Evolutionary conservation across 2,329 filamentous ascomycete genomes (phyloP).

Genomic region (Pseudopithomyces chartarum): DNA sequence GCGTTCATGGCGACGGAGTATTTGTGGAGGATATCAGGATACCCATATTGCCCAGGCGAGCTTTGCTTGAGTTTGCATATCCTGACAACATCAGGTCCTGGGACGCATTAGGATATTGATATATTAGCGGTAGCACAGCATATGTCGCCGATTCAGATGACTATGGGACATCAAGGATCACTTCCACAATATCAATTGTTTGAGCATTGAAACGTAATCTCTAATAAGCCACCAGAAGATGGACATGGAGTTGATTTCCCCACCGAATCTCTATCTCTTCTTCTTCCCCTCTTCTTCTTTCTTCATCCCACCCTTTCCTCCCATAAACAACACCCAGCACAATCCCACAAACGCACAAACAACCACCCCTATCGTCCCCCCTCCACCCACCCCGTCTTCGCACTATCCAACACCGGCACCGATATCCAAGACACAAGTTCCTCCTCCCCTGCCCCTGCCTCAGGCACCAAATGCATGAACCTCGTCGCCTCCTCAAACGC

Average conservation of each 20-base stretch:
- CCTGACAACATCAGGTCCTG: no score
- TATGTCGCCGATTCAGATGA: no score
- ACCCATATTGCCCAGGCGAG: neutral
- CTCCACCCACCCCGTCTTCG: constrained; percentile 45
- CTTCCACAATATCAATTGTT: no score
- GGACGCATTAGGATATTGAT: no score
- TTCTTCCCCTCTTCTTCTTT: constrained; percentile 3
- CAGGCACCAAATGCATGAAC: constrained; percentile 72
- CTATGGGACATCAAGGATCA: no score
- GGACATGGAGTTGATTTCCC: neutral
- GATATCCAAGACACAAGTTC: constrained; percentile 39
- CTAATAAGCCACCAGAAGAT: neutral
- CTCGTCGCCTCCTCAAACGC: constrained; percentile 77
- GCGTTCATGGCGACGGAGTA: neutral
- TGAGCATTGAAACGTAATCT: no score
- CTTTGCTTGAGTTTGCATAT: neutral
- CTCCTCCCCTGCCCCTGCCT: constrained; percentile 7
- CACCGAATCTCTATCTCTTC: neutral
- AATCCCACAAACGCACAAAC: constrained; percentile 52
- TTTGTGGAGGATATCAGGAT: neutral
- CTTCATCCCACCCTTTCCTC: constrained; percentile 10
- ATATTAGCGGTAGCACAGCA: no score
- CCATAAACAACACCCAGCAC: constrained; percentile 47
- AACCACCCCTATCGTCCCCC: constrained; percentile 50
- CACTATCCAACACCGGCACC: constrained; percentile 51